Evolutionary conservation across 1,284 basidiomycete species (phyloP), one percentile per base, ranked within the genome.

Genomic region (Trametes pubescens): DNA sequence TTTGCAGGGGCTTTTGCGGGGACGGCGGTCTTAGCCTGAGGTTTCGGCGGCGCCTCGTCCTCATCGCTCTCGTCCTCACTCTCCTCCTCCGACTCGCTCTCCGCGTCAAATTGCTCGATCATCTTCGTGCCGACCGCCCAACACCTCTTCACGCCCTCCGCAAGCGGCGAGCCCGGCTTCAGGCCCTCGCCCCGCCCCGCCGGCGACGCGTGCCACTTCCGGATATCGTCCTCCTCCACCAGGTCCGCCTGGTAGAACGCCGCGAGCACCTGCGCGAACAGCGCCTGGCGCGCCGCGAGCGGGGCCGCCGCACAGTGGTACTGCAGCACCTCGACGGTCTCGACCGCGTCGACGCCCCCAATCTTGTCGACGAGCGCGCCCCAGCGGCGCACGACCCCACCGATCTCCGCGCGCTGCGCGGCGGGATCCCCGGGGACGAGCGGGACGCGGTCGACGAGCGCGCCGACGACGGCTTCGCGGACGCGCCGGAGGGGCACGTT

Each of bases 401-500:
- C 80, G 68, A 93, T 91, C 72, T 86, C 88, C 66, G 77, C 79
- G 40, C 88, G 83, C 75, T 93, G 91, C 35, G 78, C 78, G 9
- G 74, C 74, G 4, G 80, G 77, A 46, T 84, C 85, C 2, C 80
- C 84, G 14, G 84, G 83, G 10, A 88, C 80, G 59, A 92, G 74
- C 60, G 77, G 78, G 40, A 94, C 87, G 62, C 83, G 83, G 65
- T 89, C 86, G 57, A 94, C 89, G 61, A 95, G 83, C 34, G 86
- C 88, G 21, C 82, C 83, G 37, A 96, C 83, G 32, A 95, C 93
- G 16, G 90, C 89, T 75, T 91, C 89, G 57, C 91, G 84, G 51
- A 97, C 94, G 65, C 87, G 84, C 21, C 82, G 82, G 29, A 95
- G 83, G 4, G 92, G 85, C 51, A 96, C 95, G 73, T 97, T 97